phyloP scores from a whole-genome alignment of 257 asterid genomes.

The Solanum dulcamara region DNA sequence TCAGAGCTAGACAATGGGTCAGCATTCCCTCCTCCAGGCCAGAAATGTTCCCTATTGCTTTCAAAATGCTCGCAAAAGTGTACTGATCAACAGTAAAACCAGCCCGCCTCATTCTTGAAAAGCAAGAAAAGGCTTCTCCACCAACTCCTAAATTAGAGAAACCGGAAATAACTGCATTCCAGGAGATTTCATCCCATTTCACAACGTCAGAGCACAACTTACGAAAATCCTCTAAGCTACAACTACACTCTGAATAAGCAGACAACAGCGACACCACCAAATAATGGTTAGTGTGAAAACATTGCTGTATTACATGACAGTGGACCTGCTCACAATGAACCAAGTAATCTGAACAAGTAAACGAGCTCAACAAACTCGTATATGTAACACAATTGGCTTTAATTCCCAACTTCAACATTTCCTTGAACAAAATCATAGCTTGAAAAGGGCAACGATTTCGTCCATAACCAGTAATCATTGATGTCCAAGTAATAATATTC shows the following conservation, averaged over 20 bases:
- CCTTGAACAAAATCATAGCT: slow-evolving; percentile 32
- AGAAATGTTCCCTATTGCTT: slow-evolving; percentile 38
- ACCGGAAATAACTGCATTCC: slow-evolving; percentile 63
- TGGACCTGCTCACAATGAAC: slow-evolving; percentile 43
- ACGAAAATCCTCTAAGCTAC: slow-evolving; percentile 28
- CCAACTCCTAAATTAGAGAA: slow-evolving; percentile 36
- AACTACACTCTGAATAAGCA: slow-evolving; percentile 33
- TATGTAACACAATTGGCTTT: slow-evolving; percentile 30
- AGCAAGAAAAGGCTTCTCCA: slow-evolving; percentile 34
- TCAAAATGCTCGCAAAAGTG: slow-evolving; percentile 43
- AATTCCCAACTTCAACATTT: slow-evolving; percentile 29
- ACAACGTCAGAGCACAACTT: slow-evolving; percentile 16
- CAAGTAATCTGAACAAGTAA: slow-evolving; percentile 27
- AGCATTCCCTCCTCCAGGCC: slow-evolving; percentile 45
- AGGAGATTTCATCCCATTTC: slow-evolving; percentile 46
- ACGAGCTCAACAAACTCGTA: slow-evolving; percentile 36
- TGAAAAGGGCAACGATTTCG: slow-evolving; percentile 11
- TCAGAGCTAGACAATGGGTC: slow-evolving; percentile 34
- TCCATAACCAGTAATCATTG: slow-evolving; percentile 46
- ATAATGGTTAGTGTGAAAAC: slow-evolving; percentile 28
- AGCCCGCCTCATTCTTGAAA: slow-evolving; percentile 30
- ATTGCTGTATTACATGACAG: slow-evolving; percentile 35
- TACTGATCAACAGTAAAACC: slow-evolving; percentile 27
- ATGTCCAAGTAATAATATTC: slow-evolving; percentile 38
- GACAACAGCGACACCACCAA: slow-evolving; percentile 32